Percentiles rank a stretch among this genome's conserved stretches.
Evolutionary conservation across 306 rosid genomes (phyloP).

Genomic region (Calophaca sinica): DNA sequence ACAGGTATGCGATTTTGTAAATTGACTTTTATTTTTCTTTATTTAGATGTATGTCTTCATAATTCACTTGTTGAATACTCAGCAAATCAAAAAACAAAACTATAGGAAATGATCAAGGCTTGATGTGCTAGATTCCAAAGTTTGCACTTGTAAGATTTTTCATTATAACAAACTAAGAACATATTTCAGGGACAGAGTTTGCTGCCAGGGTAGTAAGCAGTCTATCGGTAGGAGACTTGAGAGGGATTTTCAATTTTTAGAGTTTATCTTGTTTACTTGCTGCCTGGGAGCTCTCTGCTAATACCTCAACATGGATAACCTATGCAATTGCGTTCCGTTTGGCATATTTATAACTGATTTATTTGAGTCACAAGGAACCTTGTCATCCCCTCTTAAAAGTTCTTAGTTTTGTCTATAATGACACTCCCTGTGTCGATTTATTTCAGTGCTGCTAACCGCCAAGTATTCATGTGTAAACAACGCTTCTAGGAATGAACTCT

Average conservation of each 20-base stretch:
- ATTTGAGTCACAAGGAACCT: conserved; percentile 22
- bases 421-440: conserved; percentile 16
- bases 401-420: conserved; percentile 31
- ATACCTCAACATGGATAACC: conserved; percentile 21
- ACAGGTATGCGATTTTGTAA: conserved; percentile 39
- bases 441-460: conserved; percentile 8
- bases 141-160: conserved; percentile 12
- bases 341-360: background rate
- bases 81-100: conserved; percentile 7
- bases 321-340: conserved; percentile 6
- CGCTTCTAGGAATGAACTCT: background rate
- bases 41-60: background rate
- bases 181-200: conserved; percentile 53
- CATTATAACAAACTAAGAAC: background rate
- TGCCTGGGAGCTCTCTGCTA: conserved; percentile 1
- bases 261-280: conserved; percentile 16
- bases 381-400: background rate
- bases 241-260: conserved; percentile 12
- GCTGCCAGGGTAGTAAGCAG: conserved; percentile 27
- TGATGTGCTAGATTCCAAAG: background rate
- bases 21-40: conserved; percentile 9
- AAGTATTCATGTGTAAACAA: conserved; percentile 29
- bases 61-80: conserved; percentile 9
- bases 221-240: conserved; percentile 11
- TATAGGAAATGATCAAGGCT: conserved; percentile 4